Evolutionary conservation across 306 rosid genomes (phyloP), one percentile per base, ranked within the genome.

Genomic region (Oxytropis ochrocephala): DNA sequence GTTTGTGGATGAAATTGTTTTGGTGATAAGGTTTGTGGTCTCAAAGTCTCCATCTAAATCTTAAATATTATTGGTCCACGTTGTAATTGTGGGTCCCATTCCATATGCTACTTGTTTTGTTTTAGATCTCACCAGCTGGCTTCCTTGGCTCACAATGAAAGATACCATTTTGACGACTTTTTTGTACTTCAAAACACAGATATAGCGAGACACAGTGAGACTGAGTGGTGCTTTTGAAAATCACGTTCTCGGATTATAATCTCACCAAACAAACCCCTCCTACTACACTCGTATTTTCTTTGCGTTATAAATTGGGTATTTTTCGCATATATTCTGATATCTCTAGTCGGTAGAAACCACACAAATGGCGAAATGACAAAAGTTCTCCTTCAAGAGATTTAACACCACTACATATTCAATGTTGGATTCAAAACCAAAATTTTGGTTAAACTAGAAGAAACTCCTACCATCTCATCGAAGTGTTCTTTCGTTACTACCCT

Each of bases 1-100:
- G 50, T 69, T 85, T 80, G 96, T 85, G 96, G 89, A 86, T 84
- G 81, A 85, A 72, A 62, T 77, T 49, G 54, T 4, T 57, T 52
- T 12, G 72, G 58, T 27, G 7, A 0, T 3, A 47, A 61, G 59
- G 36, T 63, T 81, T 54, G 96, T 87, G 96, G 96, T 76, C 72
- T 60, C 30, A 80, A 84, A 21, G 0, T 17, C 63, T 55, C 83
- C 93, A 85, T 85, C 91, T 71, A 82, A 84, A 90, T 64, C 91
- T 30, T 59, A 19, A 55, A 4, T 1, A 6, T 13, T 44, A 84
- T 79, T 85, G 58, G 79, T 0, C 54, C 85, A 69, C 74, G 81
- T 78, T 66, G 36, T 17, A 0, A 3, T 2, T 8, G 16, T 6
- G 2, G 81, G 80, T 11, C 87, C 82, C 51, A 57, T 18, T 65